Evolutionary conservation across 768 basidiomycete genomes (phyloP).

Genomic region (Mrakia frigida): DNA sequence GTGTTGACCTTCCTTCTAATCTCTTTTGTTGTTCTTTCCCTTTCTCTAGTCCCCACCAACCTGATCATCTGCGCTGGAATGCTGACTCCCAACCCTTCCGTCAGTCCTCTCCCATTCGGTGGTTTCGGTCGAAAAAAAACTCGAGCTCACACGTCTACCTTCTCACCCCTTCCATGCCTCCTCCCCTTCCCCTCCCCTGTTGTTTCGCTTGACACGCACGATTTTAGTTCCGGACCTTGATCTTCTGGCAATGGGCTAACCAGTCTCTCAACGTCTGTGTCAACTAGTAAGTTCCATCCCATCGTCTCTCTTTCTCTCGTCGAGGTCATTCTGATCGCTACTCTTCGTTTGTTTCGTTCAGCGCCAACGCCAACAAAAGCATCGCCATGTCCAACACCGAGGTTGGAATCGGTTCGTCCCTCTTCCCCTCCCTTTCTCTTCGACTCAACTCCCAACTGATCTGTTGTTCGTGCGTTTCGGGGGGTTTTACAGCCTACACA

Average conservation of each 20-base stretch:
- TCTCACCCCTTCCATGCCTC: background rate
- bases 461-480: background rate
- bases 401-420: constrained; percentile 42
- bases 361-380: constrained; percentile 47
- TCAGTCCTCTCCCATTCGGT: background rate
- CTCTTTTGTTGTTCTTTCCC: background rate
- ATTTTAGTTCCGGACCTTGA: constrained; percentile 18
- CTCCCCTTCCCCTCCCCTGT: background rate
- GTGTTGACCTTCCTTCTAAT: background rate
- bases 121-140: constrained; percentile 36
- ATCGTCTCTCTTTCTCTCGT: background rate
- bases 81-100: constrained; percentile 46
- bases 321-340: background rate
- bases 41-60: constrained; percentile 45
- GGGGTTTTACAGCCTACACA: constrained; percentile 41
- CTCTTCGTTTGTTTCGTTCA: constrained; percentile 34
- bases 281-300: constrained; percentile 26
- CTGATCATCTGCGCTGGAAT: constrained; percentile 44
- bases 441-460: background rate
- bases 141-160: no score
- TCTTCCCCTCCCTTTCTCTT: no score
- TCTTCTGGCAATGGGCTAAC: constrained; percentile 45
- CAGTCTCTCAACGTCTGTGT: constrained; percentile 46
- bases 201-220: no score
- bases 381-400: constrained; percentile 44